Percentiles rank a stretch among this genome's conserved stretches.
These are phyloP conservation scores for Xylaria nigripes DNA, from an alignment of 495 filamentous ascomycete species.

Conservation along the genomic window DNA sequence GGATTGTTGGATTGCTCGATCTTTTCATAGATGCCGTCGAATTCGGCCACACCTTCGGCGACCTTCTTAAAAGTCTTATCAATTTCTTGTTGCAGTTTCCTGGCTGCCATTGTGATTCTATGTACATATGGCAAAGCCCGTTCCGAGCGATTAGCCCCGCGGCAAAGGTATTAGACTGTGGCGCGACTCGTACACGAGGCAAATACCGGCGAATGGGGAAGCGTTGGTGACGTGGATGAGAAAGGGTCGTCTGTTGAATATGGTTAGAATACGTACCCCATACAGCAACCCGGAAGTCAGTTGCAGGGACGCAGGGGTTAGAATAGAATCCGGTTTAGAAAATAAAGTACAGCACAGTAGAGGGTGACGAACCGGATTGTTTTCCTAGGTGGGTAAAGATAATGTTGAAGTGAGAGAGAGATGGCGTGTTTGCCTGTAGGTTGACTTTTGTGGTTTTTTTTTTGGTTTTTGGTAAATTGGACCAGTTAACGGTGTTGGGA, in stretches of 20 bases:
- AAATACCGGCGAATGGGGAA: background rate
- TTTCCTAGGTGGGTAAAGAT: background rate
- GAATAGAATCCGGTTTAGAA: too few species aligned
- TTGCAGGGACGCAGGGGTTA: too few species aligned
- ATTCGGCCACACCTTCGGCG: conserved; percentile 79
- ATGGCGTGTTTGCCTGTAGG: background rate
- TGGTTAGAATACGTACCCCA: too few species aligned
- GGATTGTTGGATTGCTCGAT: conserved; percentile 81
- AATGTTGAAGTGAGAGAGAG: conserved; percentile 2
- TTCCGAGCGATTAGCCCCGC: background rate
- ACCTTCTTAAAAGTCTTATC: conserved; percentile 99
- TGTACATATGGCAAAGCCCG: conserved; percentile 10
- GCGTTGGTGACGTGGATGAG: background rate
- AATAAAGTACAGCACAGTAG: background rate
- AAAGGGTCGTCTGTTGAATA: background rate
- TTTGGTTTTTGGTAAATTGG: too few species aligned
- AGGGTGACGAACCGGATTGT: background rate
- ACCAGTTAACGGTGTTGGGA: background rate
- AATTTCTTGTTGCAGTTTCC: conserved; percentile 94
- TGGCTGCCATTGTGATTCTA: conserved; percentile 65
- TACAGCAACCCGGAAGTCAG: too few species aligned
- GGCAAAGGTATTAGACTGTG: background rate
- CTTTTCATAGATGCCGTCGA: conserved; percentile 93
- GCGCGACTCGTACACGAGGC: background rate
- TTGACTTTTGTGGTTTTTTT: too few species aligned